Base-by-base conservation (phyloP, 164 flowering plant species). In the Chimonanthus praecox region DNA sequence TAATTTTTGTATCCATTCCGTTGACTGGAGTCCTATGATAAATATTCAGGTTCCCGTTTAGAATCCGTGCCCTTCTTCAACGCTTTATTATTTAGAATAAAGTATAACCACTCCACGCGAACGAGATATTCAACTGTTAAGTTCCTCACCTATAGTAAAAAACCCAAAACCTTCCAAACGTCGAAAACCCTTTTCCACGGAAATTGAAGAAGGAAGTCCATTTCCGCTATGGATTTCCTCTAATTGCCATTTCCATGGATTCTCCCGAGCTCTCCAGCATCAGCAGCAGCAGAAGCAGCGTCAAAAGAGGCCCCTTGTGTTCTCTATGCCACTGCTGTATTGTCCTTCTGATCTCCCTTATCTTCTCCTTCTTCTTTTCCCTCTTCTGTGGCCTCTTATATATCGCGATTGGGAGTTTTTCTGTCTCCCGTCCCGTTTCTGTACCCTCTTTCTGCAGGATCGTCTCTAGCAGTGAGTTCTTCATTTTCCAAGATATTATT, bases 381-480 rank as follows among this genome's bases (percentile, higher is more conserved):
- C 77, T 83, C 71, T 16, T 78, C 2, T 64, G 82, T 13, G 88
- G 80, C 5, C 60, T 85, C 47, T 8, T 85, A 2, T 83, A 83
- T 11, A 18, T 87, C 69, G 47, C 81, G 48, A 4, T 81, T 47
- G 81, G 80, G 7, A 76, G 78, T 70, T 78, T 80, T 4, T 80
- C 85, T 2, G 71, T 85, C 73, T 47, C 86, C 11, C 69, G 69
- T 72, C 84, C 92, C 4, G 76, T 80, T 69, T 77, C 89, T 67
- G 63, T 91, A 62, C 79, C 83, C 33, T 82, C 92, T 0, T 85
- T 82, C 75, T 93, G 98, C 89, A 88, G 76, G 83, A 91, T 93
- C n/a, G 86, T 91, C 50, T 91, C 97, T 71, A 91, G 89, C 75
- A 79, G 98, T 93, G 75, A 87, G 88, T 79, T 66, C 20, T 51